Base-by-base conservation (phyloP, 108 stramenopile species). In the Cyclotella sp. region DNA sequence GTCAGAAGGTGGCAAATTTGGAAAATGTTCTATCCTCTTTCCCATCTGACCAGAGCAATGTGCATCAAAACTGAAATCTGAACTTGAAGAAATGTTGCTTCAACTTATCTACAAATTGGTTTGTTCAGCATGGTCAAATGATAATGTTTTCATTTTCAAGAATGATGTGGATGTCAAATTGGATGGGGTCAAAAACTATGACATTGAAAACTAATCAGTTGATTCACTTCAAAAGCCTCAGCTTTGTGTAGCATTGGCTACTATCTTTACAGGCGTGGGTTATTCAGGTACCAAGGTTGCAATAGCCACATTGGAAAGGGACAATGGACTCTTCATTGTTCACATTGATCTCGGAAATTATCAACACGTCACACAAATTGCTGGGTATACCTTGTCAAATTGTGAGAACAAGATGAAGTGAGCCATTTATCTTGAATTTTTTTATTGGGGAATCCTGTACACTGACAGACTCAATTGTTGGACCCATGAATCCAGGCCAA, bases 301-400 rank as follows among this genome's bases (percentile, higher is more conserved):
- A 11, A 39, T 74, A 34, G 74, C 79, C 18, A 69, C 72, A n/a
- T 21, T 79, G 22, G 79, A 79, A 60, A 44, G 79, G 12, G 79
- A 79, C 63, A 43, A 59, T 19, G 72, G 72, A 0, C 26, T 79
- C n/a, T 63, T 79, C 15, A 41, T 61, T 47, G 72, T 73, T 44
- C 79, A 79, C 52, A 73, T 79, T 18, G 79, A 79, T 72, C 68
- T 79, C 21, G 79, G 79, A 43, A 69, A 73, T 73, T 66, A 73
- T 19, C 13, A 42, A 43, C 28, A 45, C 19, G 29, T 19, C 19
- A 63, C 30, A 18, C 43, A 61, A 53, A 30, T 0, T 61, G 27
- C 29, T 4, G 79, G n/a, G n/a, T n/a, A n/a, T n/a, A n/a, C n/a
- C n/a, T n/a, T n/a, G n/a, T n/a, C n/a, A n/a, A n/a, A n/a, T n/a